Evolutionary conservation across 345 rosid species (phyloP).

Genomic region (Diplotaxis tenuifolia): DNA sequence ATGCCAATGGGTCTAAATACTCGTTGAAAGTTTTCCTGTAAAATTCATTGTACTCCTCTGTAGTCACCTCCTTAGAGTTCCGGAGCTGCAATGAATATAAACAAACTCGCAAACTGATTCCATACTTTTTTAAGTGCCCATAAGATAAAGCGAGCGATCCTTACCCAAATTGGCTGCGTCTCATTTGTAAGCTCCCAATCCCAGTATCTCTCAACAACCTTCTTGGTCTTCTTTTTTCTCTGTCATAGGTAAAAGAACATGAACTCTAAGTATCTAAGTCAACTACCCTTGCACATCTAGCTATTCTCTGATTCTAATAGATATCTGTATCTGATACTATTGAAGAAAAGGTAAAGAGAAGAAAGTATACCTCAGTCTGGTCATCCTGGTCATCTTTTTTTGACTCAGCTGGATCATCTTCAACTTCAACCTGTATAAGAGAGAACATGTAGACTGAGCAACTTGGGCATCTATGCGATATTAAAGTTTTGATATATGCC

Average conservation of each 20-base stretch:
- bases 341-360: background rate
- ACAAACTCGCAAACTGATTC: slow-evolving; percentile 2
- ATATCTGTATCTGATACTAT: background rate
- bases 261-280: slow-evolving; percentile 12
- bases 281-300: background rate
- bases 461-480: background rate
- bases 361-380: slow-evolving; percentile 51
- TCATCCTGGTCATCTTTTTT: slow-evolving; percentile 55
- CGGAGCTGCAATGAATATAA: slow-evolving; percentile 66
- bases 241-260: slow-evolving; percentile 32
- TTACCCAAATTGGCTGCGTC: slow-evolving; percentile 96
- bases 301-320: slow-evolving; percentile 7
- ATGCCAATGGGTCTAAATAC: slow-evolving; percentile 90
- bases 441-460: background rate
- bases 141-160: background rate
- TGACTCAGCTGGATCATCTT: slow-evolving; percentile 82
- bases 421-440: slow-evolving; percentile 79
- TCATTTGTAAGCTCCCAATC: slow-evolving; percentile 96
- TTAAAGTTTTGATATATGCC: background rate
- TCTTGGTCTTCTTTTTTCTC: slow-evolving; percentile 93
- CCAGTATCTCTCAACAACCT: slow-evolving; percentile 92
- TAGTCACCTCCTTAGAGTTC: slow-evolving; percentile 81
- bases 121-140: background rate
- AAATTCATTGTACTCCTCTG: slow-evolving; percentile 90
- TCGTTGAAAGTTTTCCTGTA: slow-evolving; percentile 86